These are phyloP conservation scores for Jatropha curcas DNA, from an alignment of 345 rosid genomes.

Conservation along the genomic window DNA sequence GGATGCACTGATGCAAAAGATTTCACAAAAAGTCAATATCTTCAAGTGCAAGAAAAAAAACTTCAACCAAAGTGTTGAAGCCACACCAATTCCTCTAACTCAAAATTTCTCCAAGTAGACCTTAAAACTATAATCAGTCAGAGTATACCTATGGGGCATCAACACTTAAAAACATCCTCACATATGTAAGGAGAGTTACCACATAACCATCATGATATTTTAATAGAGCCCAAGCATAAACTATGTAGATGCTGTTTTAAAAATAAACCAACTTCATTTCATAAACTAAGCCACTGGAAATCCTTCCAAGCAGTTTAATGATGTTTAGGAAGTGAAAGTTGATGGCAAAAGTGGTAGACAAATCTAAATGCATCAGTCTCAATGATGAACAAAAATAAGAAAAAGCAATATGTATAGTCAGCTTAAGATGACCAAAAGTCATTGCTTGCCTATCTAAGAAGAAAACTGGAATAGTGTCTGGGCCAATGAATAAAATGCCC, in stretches of 20 bases:
- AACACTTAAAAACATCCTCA: background rate
- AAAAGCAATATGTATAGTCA: too few species aligned
- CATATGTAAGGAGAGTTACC: background rate
- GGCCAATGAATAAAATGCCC: background rate
- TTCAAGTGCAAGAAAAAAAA: background rate
- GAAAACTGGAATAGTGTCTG: too few species aligned
- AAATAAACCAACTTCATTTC: too few species aligned
- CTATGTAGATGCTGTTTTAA: too few species aligned
- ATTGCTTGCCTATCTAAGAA: too few species aligned
- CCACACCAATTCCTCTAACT: background rate
- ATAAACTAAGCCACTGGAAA: background rate
- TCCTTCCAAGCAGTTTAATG: background rate
- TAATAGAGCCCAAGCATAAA: background rate
- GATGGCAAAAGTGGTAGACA: too few species aligned
- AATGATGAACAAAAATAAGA: too few species aligned
- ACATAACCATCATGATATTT: background rate
- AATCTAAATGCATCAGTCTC: too few species aligned
- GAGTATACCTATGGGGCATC: background rate
- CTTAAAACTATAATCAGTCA: background rate
- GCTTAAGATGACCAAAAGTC: too few species aligned
- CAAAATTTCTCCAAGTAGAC: background rate
- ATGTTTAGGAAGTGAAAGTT: too few species aligned
- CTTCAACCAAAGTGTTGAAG: background rate
- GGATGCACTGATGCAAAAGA: background rate
- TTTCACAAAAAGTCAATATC: background rate